Base-by-base conservation (phyloP, 345 rosid genomes). In the Linum lewisii region DNA sequence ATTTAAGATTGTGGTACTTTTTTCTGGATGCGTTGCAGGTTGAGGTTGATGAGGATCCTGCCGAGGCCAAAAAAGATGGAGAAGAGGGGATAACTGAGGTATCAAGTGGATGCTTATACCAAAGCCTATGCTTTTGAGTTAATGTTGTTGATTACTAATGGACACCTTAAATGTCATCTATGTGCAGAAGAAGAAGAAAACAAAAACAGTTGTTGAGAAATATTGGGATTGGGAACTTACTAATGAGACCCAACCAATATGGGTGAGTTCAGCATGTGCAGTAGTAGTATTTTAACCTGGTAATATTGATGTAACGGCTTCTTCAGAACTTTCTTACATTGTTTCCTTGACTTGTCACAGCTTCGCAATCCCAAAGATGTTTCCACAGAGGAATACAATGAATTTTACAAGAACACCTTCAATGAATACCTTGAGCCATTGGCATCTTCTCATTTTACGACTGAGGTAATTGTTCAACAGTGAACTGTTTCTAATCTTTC, bases 201-300 rank as follows among this genome's bases (percentile, higher is more conserved):
- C 95, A 24, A 89, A 89, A 73, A 87, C 84, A 36, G 86, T 93
- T 38, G 88, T 93, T 51, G 99, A 93, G 78, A 85, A 68, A 64
- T 93, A 82, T 76, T 93, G 99, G 99, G 99, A 93, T 71, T 93
- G 97, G 99, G 95, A 87, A 59, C 91, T 85, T 21, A 73, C 84
- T 2, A 93, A 93, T 70, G 99, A 93, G 83, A 93, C 97, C 5
- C 95, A 93, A 63, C 99, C 99, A 55, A 77, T 93, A 59, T 93
- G 99, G 97, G 97, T 89, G 63, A 75, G 83, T 72, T 58, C 24
- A 65, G 62, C 59, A 59, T 64, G 38, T 64, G 19, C 22, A 8
- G 3, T 58, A 45, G n/a, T 45, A 19, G 29, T 56, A 38, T 51
- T 21, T 36, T 26, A 24, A 56, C 14, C 18, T 3, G 44, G 63